Evolutionary conservation across 1,284 basidiomycete species (phyloP).

Genomic region (Pterulicium gracile): DNA sequence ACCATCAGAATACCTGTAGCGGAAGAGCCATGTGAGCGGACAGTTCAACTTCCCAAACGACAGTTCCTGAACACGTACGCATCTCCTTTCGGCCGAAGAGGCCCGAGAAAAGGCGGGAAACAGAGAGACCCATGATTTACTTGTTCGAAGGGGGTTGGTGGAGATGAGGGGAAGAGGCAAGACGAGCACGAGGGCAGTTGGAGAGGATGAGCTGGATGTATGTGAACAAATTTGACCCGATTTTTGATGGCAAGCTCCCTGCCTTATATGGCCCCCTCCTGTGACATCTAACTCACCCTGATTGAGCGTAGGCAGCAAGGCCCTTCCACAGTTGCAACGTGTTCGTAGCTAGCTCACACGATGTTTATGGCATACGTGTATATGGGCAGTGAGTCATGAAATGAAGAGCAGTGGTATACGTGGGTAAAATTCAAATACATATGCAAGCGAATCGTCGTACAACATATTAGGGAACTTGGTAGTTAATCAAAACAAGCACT

Average conservation of each 20-base stretch:
- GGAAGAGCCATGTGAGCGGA: constrained; percentile 17
- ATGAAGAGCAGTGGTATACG: too few species aligned
- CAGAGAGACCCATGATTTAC: constrained; percentile 73
- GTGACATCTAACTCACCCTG: background rate
- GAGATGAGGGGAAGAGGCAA: constrained; percentile 21
- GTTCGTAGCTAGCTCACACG: too few species aligned
- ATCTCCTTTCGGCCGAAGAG: constrained; percentile 99
- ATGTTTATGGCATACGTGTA: too few species aligned
- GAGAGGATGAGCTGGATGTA: constrained; percentile 22
- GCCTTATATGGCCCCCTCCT: constrained; percentile 9
- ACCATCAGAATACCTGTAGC: constrained; percentile 68
- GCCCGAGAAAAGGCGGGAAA: constrained; percentile 74
- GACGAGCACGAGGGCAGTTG: constrained; percentile 18
- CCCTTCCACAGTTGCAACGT: background rate
- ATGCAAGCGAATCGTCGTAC: too few species aligned
- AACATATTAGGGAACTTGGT: too few species aligned
- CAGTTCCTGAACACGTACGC: constrained; percentile 55
- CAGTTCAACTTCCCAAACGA: constrained; percentile 15
- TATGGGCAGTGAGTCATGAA: too few species aligned
- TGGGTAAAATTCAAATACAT: too few species aligned
- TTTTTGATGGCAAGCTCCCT: constrained; percentile 13
- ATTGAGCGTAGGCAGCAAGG: too few species aligned
- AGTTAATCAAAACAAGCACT: too few species aligned
- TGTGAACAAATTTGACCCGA: constrained; percentile 26
- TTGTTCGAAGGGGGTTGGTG: constrained; percentile 16